Percentiles rank a stretch among this genome's conserved stretches.
Evolutionary conservation across 257 asterid genomes (phyloP).

Genomic region (Phtheirospermum japonicum): DNA sequence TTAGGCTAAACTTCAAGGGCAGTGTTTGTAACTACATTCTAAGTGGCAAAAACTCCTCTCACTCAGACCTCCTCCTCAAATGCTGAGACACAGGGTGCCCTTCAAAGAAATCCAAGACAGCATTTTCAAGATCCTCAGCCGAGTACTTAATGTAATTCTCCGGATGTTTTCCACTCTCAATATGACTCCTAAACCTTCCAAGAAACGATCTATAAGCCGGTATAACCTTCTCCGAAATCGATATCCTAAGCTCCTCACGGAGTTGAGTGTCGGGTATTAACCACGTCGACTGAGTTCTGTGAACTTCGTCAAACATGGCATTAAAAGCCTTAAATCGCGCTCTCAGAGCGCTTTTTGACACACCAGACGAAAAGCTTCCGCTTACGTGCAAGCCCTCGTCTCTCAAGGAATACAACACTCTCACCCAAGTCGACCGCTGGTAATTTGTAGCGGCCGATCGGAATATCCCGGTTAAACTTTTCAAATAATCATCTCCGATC

Average conservation of each 20-base stretch:
- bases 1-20: background rate
- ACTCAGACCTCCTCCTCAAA: constrained; percentile 50
- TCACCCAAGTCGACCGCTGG: constrained; percentile 46
- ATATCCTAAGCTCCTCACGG: constrained; percentile 42
- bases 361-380: constrained; percentile 45
- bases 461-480: constrained; percentile 33
- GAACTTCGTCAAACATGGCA: constrained; percentile 49
- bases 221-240: constrained; percentile 37
- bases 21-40: constrained; percentile 19
- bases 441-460: constrained; percentile 38
- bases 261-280: constrained; percentile 52
- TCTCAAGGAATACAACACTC: constrained; percentile 44
- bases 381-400: constrained; percentile 42
- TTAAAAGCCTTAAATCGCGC: constrained; percentile 48
- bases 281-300: constrained; percentile 46
- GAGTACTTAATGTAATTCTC: constrained; percentile 45
- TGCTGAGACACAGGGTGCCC: constrained; percentile 49
- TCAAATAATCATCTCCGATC: constrained; percentile 46
- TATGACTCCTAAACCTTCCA: constrained; percentile 46
- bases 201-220: constrained; percentile 53
- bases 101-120: constrained; percentile 46
- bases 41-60: constrained; percentile 29
- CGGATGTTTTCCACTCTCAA: constrained; percentile 48
- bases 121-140: constrained; percentile 48
- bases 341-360: constrained; percentile 42